These are phyloP conservation scores for Rhododendron ovatum DNA, from an alignment of 148 eudicot genomes.

Conservation along the genomic window DNA sequence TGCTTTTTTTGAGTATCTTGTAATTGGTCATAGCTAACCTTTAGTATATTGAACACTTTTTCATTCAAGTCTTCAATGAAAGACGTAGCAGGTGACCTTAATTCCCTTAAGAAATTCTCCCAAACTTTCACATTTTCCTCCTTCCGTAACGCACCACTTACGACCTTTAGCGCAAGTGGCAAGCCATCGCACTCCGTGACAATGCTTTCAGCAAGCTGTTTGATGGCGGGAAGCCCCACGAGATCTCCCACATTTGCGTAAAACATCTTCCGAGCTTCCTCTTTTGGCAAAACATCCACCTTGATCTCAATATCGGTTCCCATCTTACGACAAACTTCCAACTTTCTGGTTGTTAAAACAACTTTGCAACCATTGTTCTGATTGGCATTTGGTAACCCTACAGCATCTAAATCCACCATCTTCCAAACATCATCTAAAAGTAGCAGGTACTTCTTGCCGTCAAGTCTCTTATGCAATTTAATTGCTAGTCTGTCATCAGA, in stretches of 20 bases:
- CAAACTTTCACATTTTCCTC: not conserved
- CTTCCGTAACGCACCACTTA: not conserved
- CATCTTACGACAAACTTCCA: not conserved
- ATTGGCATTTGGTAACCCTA: not conserved
- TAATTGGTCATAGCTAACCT: no score
- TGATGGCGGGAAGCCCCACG: not conserved
- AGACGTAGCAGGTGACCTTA: no score
- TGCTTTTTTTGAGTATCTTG: no score
- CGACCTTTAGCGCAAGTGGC: no score
- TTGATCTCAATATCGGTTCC: not conserved
- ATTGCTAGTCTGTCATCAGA: not conserved
- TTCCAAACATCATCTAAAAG: not conserved
- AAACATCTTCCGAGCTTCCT: not conserved
- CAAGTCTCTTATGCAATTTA: not conserved
- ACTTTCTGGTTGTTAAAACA: no score
- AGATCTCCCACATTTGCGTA: not conserved
- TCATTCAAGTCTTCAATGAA: no score
- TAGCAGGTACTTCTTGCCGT: not conserved
- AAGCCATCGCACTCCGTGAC: slow-evolving; percentile 4
- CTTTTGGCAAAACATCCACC: not conserved
- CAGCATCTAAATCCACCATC: not conserved
- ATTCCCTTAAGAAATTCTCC: no score
- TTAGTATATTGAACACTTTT: no score
- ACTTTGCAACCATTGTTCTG: not conserved
- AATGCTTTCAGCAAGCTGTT: not conserved